Base-by-base conservation (phyloP, 345 rosid species). In the Erysimum cheiranthoides region DNA sequence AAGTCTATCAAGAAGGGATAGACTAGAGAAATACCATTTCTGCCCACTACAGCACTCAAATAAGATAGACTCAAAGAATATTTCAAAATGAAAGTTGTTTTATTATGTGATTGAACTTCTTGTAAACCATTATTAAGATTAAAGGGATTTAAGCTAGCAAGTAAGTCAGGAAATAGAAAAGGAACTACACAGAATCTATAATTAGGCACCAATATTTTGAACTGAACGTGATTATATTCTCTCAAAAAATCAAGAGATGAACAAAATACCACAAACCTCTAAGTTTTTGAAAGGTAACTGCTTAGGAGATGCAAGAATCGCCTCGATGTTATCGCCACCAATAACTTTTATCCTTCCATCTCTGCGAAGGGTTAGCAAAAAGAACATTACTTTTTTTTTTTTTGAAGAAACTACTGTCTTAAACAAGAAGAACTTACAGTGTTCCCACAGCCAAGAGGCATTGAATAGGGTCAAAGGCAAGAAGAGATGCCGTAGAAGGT, bases 331-430 rank as follows among this genome's bases (percentile, higher is more conserved):
- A 75, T 89, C 86, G 27, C 88, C 90, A 34, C 97, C 97, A 66
- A 92, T 80, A 66, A 95, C 93, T 84, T 92, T 92, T 71, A 95
- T 90, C 79, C 93, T 85, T 49, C 97, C 97, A 82, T 95, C 97
- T 65, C 97, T 95, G 70, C 61, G 61, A 69, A 12, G 4, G 53
- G 31, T 42, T 18, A 60, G 40, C 46, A 62, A 67, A 73, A 43
- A 70, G 35, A 49, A 21, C n/a, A 60, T 61, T 68, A 50, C 2
- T 13, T 39, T 65, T 12, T 6, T 65, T 12, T 6, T 4, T 10
- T 11, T 32, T 36, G 39, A 49, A 17, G 9, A 68, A 59, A 46
- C 25, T 34, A 52, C 11, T 5, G 21, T 32, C 58, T 45, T 49
- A 70, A 35, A 63, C 27, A 50, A 18, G 63, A 53, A 60, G 5